Evolutionary conservation across 768 basidiomycete genomes (phyloP).

Genomic region (Tricholoma flavovirens): DNA sequence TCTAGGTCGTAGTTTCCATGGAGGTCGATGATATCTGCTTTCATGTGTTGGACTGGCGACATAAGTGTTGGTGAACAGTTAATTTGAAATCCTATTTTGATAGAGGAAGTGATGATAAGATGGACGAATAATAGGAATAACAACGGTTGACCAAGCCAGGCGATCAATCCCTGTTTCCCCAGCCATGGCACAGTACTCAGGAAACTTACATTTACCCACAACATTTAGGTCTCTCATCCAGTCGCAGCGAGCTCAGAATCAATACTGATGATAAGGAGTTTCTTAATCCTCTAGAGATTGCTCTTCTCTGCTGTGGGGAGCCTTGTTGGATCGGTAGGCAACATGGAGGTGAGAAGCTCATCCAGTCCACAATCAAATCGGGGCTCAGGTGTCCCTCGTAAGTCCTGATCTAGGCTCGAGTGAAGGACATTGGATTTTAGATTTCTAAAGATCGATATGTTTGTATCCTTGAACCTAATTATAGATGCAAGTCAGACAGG

Average conservation of each 20-base stretch:
- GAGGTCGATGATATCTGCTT: too few species aligned
- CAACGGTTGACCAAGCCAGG: not conserved
- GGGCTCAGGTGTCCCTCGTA: not conserved
- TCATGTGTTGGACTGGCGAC: too few species aligned
- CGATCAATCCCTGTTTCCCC: not conserved
- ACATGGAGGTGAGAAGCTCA: not conserved
- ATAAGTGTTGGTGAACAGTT: too few species aligned
- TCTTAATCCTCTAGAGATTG: not conserved
- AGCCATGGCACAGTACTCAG: too few species aligned
- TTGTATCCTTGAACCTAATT: conserved; percentile 83
- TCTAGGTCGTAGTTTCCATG: too few species aligned
- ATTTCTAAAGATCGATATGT: conserved; percentile 37
- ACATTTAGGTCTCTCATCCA: not conserved
- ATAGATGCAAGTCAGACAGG: not conserved
- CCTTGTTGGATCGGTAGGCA: not conserved
- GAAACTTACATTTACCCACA: too few species aligned
- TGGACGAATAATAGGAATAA: not conserved
- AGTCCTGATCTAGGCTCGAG: not conserved
- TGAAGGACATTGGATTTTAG: not conserved
- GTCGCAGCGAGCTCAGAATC: not conserved
- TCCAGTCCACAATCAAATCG: not conserved
- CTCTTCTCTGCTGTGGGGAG: not conserved
- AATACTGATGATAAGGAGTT: not conserved
- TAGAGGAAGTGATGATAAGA: not conserved
- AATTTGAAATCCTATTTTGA: not conserved